phyloP scores from a whole-genome alignment of 2,329 filamentous ascomycete genomes.

The Ophiostoma novo-ulmi region DNA sequence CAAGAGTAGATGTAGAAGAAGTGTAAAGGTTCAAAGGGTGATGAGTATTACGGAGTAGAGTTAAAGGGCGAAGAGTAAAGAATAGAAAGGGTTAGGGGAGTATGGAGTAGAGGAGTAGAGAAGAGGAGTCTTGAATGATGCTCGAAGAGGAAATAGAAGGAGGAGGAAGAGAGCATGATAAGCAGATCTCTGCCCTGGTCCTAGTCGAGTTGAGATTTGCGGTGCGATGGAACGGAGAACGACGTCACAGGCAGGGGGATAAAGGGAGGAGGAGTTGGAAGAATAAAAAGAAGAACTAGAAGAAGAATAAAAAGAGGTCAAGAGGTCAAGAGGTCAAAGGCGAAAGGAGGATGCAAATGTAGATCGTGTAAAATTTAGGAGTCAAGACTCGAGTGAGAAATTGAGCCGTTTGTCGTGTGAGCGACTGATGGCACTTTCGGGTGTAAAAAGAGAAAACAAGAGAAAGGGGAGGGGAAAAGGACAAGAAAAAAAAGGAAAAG shows the following conservation, averaged over 20 bases:
- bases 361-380: not conserved
- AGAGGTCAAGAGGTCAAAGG: not conserved
- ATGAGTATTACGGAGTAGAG: not conserved
- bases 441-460: not conserved
- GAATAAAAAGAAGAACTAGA: not conserved
- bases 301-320: not conserved
- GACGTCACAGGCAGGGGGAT: constrained; percentile 10
- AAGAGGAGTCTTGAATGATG: not conserved
- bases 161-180: not conserved
- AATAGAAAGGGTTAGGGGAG: constrained; percentile 4
- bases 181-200: not conserved
- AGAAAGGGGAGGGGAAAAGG: not conserved
- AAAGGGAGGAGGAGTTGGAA: not conserved
- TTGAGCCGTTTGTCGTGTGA: not conserved
- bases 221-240: constrained; percentile 12
- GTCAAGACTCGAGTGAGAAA: not conserved
- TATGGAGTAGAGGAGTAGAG: not conserved
- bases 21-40: not conserved
- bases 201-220: constrained; percentile 5
- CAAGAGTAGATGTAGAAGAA: constrained; percentile 3
- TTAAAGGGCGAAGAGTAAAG: not conserved
- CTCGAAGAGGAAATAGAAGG: not conserved
- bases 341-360: not conserved
- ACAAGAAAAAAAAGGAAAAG: not conserved
- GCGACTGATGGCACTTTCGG: not conserved